phyloP scores from a whole-genome alignment of 2,329 filamentous ascomycete species.

The Paraphaeosphaeria sporulosa region DNA sequence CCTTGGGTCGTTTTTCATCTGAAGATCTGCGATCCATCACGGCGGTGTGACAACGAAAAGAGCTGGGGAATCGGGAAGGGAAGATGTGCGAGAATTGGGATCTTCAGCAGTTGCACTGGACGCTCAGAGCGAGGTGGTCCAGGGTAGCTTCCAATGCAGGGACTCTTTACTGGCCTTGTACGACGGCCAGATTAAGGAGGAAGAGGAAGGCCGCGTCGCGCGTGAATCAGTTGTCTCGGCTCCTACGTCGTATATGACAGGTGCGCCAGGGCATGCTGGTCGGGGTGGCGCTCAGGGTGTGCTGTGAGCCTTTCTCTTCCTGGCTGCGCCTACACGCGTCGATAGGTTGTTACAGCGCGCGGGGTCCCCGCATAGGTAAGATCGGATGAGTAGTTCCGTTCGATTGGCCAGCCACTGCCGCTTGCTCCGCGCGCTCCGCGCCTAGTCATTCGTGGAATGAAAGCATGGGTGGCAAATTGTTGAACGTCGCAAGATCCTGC shows the following conservation, averaged over 20 bases:
- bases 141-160: background rate
- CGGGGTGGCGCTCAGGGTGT: background rate
- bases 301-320: background rate
- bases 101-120: no score
- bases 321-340: background rate
- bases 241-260: background rate
- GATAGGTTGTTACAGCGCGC: background rate
- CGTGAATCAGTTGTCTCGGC: background rate
- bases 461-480: background rate
- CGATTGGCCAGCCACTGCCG: background rate
- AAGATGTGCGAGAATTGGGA: background rate
- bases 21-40: conserved; percentile 15
- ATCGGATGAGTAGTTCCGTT: background rate
- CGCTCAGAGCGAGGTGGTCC: background rate
- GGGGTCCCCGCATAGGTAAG: conserved; percentile 6
- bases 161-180: background rate
- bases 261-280: background rate
- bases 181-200: background rate
- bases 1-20: conserved; percentile 1
- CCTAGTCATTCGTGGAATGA: background rate
- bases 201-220: background rate
- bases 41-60: background rate
- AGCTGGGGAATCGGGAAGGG: background rate
- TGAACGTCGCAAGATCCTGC: background rate
- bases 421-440: background rate